Evolutionary conservation across 2,329 filamentous ascomycete genomes (phyloP), one percentile per base, ranked within the genome.

Genomic region (Botrytis byssoidea): DNA sequence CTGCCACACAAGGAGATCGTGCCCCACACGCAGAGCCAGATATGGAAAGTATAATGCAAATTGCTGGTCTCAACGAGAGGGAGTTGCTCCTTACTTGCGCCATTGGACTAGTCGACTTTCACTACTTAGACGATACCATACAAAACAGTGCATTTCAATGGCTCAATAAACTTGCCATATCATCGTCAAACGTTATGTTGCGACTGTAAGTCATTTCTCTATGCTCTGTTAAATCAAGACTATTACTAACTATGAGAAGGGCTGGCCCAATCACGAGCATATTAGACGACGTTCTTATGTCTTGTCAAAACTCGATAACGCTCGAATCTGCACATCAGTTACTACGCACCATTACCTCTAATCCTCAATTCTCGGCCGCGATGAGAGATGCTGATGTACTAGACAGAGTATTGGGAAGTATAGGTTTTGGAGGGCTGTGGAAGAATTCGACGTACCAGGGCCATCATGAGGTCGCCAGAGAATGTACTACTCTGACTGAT

Each of bases 101-200:
- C 1, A 89, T 92, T 72, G 86, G 88, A 78, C 83, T 92, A 60
- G 87, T 92, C 16, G 90, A 92, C 79, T 92, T 92, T 78, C 86
- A 88, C 73, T 88, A 87, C 73, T 82, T 91, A 12, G 90, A 92
- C 73, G 89, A 92, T 73, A 83, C 84, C 2, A 85, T 90, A 29
- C 90, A 92, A 79, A 86, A 87, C 61, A 85, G 88, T 22, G 88
- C 85, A 25, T 82, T 92, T 4, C 79, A 83, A 25, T 91, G 90
- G 88, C 83, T 92, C 51, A 88, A 87, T 70, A 83, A 86, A 68
- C 81, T 92, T 42, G 89, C 89, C 4, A 78, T 80, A 16, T 83
- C 83, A 32, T 83, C 90, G 35, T 88, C 89, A 4, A 82, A 83
- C 12, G 89, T 92, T 14, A 84, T 91, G 37, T 77, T 88, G 63